Percentiles rank a stretch among this genome's conserved stretches.
These are phyloP conservation scores for Cladosporium sp. DNA, from an alignment of 2,329 filamentous ascomycete species.

Conservation along the genomic window DNA sequence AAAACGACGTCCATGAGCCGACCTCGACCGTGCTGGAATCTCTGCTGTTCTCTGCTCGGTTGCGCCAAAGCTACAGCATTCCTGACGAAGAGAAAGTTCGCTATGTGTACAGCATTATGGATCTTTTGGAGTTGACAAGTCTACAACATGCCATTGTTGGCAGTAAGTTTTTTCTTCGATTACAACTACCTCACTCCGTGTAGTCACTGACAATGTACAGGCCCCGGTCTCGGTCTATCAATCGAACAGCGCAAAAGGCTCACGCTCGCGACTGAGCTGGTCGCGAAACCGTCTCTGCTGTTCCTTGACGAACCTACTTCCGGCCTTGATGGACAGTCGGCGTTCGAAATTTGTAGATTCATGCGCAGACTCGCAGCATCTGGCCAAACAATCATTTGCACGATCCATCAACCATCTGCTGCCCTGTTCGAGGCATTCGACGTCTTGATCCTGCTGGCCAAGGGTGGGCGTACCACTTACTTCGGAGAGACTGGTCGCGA, in stretches of 20 bases:
- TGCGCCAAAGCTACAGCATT: slow-evolving; percentile 62
- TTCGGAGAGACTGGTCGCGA: slow-evolving; percentile 60
- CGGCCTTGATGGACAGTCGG: slow-evolving; percentile 69
- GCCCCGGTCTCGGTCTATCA: slow-evolving; percentile 12
- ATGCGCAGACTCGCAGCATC: slow-evolving; percentile 65
- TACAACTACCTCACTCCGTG: no score
- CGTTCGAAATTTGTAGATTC: slow-evolving; percentile 56
- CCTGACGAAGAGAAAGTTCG: slow-evolving; percentile 64
- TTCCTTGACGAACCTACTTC: slow-evolving; percentile 67
- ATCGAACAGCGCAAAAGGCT: slow-evolving; percentile 61
- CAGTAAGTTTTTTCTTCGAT: background rate
- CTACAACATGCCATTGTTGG: slow-evolving; percentile 11
- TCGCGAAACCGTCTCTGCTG: slow-evolving; percentile 60
- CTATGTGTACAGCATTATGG: slow-evolving; percentile 50
- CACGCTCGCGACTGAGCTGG: slow-evolving; percentile 60
- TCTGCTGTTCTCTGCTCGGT: slow-evolving; percentile 64
- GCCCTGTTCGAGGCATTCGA: slow-evolving; percentile 69
- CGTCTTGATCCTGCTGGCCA: slow-evolving; percentile 63
- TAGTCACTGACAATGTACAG: background rate
- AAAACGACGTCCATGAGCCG: slow-evolving; percentile 68
- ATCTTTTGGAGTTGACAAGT: slow-evolving; percentile 9
- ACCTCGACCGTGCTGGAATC: slow-evolving; percentile 69
- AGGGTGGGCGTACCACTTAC: slow-evolving; percentile 66
- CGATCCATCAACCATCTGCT: slow-evolving; percentile 71
- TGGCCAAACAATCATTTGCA: slow-evolving; percentile 69